Conservation (phyloP, 805 yeast species). For the Pichia californica region DNA sequence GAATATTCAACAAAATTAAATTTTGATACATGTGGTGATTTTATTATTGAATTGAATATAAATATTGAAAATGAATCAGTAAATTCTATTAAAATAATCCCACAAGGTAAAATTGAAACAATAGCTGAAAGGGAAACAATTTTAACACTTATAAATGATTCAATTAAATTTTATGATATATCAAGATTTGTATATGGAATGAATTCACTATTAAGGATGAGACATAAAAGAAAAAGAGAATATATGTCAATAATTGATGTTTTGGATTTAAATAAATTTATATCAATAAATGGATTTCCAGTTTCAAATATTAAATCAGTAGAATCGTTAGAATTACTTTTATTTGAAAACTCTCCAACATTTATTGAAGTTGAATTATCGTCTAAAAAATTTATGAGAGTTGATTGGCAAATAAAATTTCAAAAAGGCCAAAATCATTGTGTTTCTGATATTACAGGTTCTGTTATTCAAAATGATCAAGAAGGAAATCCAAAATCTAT, state of each 20-base stretch:
- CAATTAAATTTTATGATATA: neutral
- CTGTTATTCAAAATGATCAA: conserved; percentile 8
- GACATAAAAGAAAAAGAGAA: conserved; percentile 4
- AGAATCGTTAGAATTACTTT: neutral
- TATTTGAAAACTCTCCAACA: conserved; percentile 3
- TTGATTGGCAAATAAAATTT: neutral
- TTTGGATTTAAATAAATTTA: neutral
- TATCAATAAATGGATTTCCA: neutral
- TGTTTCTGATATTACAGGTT: conserved; percentile 4
- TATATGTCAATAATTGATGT: conserved; percentile 2
- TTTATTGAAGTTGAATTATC: neutral
- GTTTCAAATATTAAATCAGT: neutral
- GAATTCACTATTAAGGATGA: conserved; percentile 6
- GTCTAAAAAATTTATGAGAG: neutral
- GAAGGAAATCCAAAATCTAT: conserved; percentile 1
- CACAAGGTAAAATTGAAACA: too few relatives aligned
- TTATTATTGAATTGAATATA: neutral
- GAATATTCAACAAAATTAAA: neutral
- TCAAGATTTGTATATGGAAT: conserved; percentile 6
- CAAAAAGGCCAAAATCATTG: neutral
- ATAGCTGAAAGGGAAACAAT: neutral
- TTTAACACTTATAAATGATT: neutral
- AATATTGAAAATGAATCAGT: neutral
- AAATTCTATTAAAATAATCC: too few relatives aligned
- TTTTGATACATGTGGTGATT: neutral